Evolutionary conservation across 2,329 filamentous ascomycete species (phyloP), one percentile per base, ranked within the genome.

Genomic region (Fusarium sp.): DNA sequence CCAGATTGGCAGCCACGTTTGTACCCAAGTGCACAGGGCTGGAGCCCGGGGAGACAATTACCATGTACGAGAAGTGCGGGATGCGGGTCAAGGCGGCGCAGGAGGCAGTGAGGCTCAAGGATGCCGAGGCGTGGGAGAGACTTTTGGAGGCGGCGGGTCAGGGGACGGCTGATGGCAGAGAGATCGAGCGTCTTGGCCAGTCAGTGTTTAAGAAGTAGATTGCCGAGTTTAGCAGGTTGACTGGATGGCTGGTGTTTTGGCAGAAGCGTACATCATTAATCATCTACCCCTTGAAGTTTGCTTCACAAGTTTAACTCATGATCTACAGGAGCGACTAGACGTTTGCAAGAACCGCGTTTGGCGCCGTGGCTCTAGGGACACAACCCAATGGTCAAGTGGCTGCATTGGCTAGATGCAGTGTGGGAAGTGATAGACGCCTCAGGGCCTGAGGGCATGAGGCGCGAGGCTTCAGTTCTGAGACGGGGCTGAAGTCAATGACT

Each of bases 11-110:
- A 2, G 90, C 93, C 1, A 82, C 91, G 6, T 98, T 98, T 83
- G 91, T 98, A 61, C 92, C 94, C 4, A 98, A 98, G 83, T 98
- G 95, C 85, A 92, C 92, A 18, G 87, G 88, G 65, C 82, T 97
- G 56, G 88, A 92, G 52, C 86, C 89, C 1, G 88, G 90, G 4
- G 93, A 95, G 77, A 87, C 92, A 5, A 92, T 98, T 65, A 90
- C 93, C 76, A 98, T 99, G 96, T 99, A 95, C 89, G 92, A 97
- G 78, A 98, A 98, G 84, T 98, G 97, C 82, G 96, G 96, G 20
- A 90, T 98, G 91, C 87, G 95, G 52, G 89, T 93, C 31, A 95
- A 94, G 84, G 97, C 97, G 3, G 97, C 93, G 5, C 95, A 98
- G 84, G 97, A 98, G 85, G 96, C 97, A 4, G 88, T 95, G 69